Percentiles rank a stretch among this genome's conserved stretches.
phyloP scores from a whole-genome alignment of 768 basidiomycete genomes.

The Lactarius sanguifluus region DNA sequence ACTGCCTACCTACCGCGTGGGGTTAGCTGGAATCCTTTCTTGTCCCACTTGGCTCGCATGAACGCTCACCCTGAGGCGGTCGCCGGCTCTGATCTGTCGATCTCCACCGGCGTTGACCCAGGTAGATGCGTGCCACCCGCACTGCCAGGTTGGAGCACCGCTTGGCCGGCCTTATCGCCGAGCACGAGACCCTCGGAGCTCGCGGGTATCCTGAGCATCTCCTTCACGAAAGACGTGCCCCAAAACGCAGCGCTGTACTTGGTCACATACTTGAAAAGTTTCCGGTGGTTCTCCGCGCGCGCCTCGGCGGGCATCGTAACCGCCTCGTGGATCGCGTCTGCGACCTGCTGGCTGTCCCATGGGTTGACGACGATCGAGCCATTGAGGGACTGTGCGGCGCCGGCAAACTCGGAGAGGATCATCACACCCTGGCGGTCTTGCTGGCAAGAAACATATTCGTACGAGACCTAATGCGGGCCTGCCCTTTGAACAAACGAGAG shows the following conservation, averaged over 20 bases:
- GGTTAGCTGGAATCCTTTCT: background rate
- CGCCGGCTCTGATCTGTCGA: conserved; percentile 6
- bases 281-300: conserved; percentile 90
- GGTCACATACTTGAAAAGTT: conserved; percentile 94
- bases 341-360: conserved; percentile 98
- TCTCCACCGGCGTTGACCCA: conserved; percentile 1
- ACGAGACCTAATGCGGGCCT: conserved; percentile 69
- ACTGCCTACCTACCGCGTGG: background rate
- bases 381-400: conserved; percentile 93
- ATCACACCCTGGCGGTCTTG: conserved; percentile 91
- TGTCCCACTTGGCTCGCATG: background rate
- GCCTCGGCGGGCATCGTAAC: conserved; percentile 82
- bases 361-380: conserved; percentile 98
- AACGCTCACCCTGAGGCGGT: background rate
- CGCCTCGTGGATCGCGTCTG: conserved; percentile 94
- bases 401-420: conserved; percentile 98
- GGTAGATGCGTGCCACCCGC: conserved; percentile 31
- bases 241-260: conserved; percentile 93
- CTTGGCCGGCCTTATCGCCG: conserved; percentile 35
- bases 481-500: conserved; percentile 27
- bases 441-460: conserved; percentile 97
- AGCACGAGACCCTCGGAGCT: conserved; percentile 25
- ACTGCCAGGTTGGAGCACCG: conserved; percentile 34
- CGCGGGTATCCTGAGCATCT: conserved; percentile 62
- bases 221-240: conserved; percentile 87